Percentiles rank a stretch among this genome's conserved stretches.
Conservation (phyloP, 108 stramenopile species). For the Stephanodiscus minutulus region DNA sequence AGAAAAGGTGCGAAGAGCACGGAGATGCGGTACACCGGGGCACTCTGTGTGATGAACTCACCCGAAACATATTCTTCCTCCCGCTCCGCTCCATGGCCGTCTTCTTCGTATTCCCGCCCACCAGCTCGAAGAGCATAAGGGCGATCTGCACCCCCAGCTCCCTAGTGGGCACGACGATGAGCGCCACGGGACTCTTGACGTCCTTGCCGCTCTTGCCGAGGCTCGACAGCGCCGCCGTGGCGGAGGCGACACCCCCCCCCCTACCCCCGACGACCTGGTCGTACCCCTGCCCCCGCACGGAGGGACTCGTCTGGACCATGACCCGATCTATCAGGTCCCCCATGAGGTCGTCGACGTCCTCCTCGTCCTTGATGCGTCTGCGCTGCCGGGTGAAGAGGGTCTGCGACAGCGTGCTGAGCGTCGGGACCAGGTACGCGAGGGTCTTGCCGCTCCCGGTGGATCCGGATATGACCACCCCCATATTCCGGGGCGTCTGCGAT, state of each 20-base stretch:
- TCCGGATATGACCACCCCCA: constrained; percentile 74
- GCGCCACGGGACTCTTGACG: constrained; percentile 76
- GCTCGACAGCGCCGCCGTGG: constrained; percentile 56
- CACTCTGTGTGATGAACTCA: constrained; percentile 1
- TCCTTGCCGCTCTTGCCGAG: constrained; percentile 77
- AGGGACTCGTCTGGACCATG: constrained; percentile 68
- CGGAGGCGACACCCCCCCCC: background rate
- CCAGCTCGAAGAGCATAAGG: constrained; percentile 64
- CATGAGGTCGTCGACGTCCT: constrained; percentile 72
- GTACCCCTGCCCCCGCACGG: constrained; percentile 56
- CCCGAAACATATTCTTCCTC: constrained; percentile 70
- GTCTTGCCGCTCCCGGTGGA: constrained; percentile 73
- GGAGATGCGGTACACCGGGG: background rate
- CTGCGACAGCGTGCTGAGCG: constrained; percentile 73
- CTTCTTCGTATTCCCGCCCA: constrained; percentile 74
- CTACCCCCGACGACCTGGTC: constrained; percentile 47
- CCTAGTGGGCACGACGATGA: constrained; percentile 91
- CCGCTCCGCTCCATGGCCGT: constrained; percentile 47
- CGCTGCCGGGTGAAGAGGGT: constrained; percentile 76
- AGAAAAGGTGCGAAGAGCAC: background rate
- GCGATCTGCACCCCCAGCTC: constrained; percentile 92
- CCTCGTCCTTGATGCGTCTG: constrained; percentile 77
- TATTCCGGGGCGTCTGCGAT: constrained; percentile 38
- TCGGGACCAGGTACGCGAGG: constrained; percentile 75
- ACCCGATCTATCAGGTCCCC: constrained; percentile 74